Base-by-base conservation (phyloP, 164 flowering plant species). In the Brasenia schreberi region DNA sequence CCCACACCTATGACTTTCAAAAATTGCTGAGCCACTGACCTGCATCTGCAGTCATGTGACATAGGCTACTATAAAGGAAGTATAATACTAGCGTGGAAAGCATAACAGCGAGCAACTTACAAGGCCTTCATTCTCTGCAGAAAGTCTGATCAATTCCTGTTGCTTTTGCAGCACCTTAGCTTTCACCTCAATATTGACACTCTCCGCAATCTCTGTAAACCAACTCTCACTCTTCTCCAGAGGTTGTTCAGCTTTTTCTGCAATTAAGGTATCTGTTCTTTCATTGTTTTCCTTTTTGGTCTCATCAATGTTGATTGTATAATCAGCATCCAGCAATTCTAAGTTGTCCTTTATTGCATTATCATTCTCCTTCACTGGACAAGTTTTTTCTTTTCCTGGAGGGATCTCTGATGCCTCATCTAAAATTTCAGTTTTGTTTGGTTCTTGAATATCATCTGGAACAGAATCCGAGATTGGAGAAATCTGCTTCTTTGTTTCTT, bases 81-180 rank as follows among this genome's bases (percentile, higher is more conserved):
- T 49, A 49, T 12, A 49, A 45, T 49, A 49, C 56, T 9, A 49
- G 10, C 10, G 5, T 9, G 10, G 56, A 49, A 14, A 49, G 5
- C 12, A 49, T 14, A 49, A 49, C 10, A 5, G 39, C 10, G 56
- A 14, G 56, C 0, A 49, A 49, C 56, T 49, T 49, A 49, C 56
- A 49, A 85, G 69, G 27, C 52, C 70, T 62, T 82, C 85, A 23
- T 81, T 85, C 68, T 85, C 87, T 65, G 73, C 63, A 43, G 64
- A 65, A 5, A 74, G 63, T 43, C 14, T 62, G 64, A 75, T 85
- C 39, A 79, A n/a, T 58, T 85, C 87, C 67, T 73, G 80, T 27
- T 77, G 87, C 65, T 78, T 85, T 66, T 79, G 85, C 19, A 72
- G 79, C 52, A 88, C 63, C 72, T 74, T 78, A 49, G 78, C 67